phyloP scores from a whole-genome alignment of 1,139 yeast genomes.

The Meyerozyma carpophila region DNA sequence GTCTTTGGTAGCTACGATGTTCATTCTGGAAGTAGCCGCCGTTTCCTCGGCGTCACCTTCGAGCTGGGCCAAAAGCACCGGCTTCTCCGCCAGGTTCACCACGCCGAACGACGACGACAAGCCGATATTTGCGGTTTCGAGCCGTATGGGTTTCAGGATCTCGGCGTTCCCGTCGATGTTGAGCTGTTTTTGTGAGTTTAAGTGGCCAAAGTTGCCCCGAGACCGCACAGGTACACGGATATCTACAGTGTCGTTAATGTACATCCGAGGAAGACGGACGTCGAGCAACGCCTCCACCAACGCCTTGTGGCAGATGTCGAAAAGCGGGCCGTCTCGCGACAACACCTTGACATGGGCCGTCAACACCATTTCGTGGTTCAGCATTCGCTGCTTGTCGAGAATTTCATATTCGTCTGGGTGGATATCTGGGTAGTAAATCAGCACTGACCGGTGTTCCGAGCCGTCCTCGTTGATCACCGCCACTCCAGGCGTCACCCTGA shows the following conservation, averaged over 20 bases:
- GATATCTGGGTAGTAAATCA: conserved; percentile 36
- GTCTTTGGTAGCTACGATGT: conserved; percentile 25
- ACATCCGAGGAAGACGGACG: conserved; percentile 62
- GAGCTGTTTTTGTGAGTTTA: conserved; percentile 33
- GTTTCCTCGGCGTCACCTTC: conserved; percentile 80
- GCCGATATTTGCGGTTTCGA: conserved; percentile 34
- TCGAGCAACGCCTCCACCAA: conserved; percentile 57
- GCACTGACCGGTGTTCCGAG: conserved; percentile 9
- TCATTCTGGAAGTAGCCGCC: conserved; percentile 37
- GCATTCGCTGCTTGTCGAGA: conserved; percentile 20
- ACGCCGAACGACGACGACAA: conserved; percentile 66
- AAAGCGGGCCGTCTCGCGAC: conserved; percentile 76
- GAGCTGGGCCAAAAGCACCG: conserved; percentile 57
- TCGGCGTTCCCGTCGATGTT: conserved; percentile 22
- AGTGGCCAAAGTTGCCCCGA: conserved; percentile 45
- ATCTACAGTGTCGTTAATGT: conserved; percentile 52
- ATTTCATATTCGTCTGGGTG: conserved; percentile 18
- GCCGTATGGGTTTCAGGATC: conserved; percentile 21
- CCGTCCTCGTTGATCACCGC: conserved; percentile 39
- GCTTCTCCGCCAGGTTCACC: conserved; percentile 15
- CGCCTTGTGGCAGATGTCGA: conserved; percentile 73
- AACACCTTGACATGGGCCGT: conserved; percentile 74
- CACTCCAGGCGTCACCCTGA: conserved; percentile 49
- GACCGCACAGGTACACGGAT: conserved; percentile 48
- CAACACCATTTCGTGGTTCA: conserved; percentile 53